Base-by-base conservation (phyloP, 257 asterid genomes). In the Lycium barbarum region DNA sequence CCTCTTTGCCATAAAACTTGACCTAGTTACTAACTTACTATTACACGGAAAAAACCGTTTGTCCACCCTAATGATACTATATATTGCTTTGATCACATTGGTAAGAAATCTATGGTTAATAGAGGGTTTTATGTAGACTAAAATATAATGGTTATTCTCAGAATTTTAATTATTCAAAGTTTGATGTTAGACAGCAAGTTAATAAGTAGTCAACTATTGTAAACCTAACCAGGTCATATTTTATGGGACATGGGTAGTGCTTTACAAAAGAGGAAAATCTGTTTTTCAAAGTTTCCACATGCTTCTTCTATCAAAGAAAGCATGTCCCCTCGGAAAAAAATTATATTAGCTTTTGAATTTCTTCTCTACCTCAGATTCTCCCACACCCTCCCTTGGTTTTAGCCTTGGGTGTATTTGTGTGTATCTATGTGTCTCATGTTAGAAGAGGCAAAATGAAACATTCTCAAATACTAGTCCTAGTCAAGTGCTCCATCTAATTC, bases 11-110 rank as follows among this genome's bases (percentile, higher is more conserved):
- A 12, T 49, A 54, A 47, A 47, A 73, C n/a, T 73, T 47, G 80
- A 47, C 61, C 20, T 13, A 73, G 43, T 49, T 22, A 74, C 81
- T 49, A 22, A 73, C 20, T 49, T 22, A 74, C 81, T 49, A 22
- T 49, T 74, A 49, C 13, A 7, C 22, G 80, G 80, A 51, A 72
- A 22, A 43, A 43, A 9, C 33, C 54, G 4, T 47, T 49, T 0
- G 18, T 49, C 81, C 61, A 74, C 20, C 13, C 81, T 6, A 49
- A 74, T 74, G 62, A 74, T 74, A 47, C 2, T 74, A 20, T 6
- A 49, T 22, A 49, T 22, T 74, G 13, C 81, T 51, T 74, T 49
- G 62, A 74, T 49, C 81, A 74, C 45, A 49, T 74, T 74, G n/a
- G 7, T 20, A 49, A 22, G 61, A 74, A 49, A 22, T 12, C 11